Evolutionary conservation across 345 rosid genomes (phyloP).

Genomic region (Arabidopsis thaliana): TAIR10.1 NC_003074.8:10458501-10459000

Average conservation of each 20-base stretch:
- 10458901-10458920: conserved; percentile 25
- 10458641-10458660: too few relatives aligned
- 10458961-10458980: conserved; percentile 67
- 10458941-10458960: conserved; percentile 64
- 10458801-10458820: conserved; percentile 83
- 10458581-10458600: too few relatives aligned
- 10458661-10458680: background rate
- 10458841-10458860: conserved; percentile 72
- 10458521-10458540: too few relatives aligned
- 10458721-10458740: background rate
- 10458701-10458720: background rate
- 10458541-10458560: too few relatives aligned
- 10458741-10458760: conserved; percentile 8
- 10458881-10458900: conserved; percentile 44
- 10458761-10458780: conserved; percentile 68
- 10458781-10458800: conserved; percentile 56
- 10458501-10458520: too few relatives aligned
- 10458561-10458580: too few relatives aligned
- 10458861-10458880: conserved; percentile 68
- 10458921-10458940: conserved; percentile 52
- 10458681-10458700: background rate
- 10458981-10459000: conserved; percentile 63
- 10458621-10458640: too few relatives aligned
- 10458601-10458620: too few relatives aligned
- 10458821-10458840: conserved; percentile 66